These are phyloP conservation scores for Trichosporon sp. DNA, from an alignment of 1,284 basidiomycete species.

Conservation along the genomic window DNA sequence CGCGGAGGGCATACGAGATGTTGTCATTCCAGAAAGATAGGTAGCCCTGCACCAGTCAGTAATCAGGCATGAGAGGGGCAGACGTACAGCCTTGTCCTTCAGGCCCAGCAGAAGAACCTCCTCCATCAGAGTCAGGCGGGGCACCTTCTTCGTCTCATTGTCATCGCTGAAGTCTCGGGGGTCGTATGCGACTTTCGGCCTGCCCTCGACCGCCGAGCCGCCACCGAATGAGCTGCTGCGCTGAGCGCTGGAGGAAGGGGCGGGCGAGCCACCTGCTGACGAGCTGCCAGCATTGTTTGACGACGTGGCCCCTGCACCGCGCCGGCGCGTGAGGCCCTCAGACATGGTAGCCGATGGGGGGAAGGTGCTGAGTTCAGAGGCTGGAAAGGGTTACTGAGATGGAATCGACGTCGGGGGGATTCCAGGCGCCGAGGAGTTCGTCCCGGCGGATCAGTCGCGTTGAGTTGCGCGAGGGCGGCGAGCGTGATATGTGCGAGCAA, in stretches of 20 bases:
- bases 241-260: constrained; percentile 23
- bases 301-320: constrained; percentile 47
- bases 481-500: constrained; percentile 19
- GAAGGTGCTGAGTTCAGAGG: background rate
- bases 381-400: background rate
- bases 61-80: constrained; percentile 46
- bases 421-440: background rate
- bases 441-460: constrained; percentile 11
- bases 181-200: constrained; percentile 88
- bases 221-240: constrained; percentile 20
- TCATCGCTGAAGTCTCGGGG: constrained; percentile 83
- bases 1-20: constrained; percentile 91
- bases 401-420: background rate
- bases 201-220: constrained; percentile 68
- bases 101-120: constrained; percentile 89
- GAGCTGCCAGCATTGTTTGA: constrained; percentile 25
- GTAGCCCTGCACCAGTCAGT: constrained; percentile 66
- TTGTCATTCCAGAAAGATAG: constrained; percentile 98
- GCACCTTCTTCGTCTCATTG: constrained; percentile 74
- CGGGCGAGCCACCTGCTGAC: constrained; percentile 25
- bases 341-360: constrained; percentile 41
- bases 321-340: constrained; percentile 54
- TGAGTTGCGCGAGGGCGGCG: constrained; percentile 6
- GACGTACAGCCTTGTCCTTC: constrained; percentile 81
- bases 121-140: constrained; percentile 92